A percentile compares a stretch with the other conserved stretches of the same genome.
Conservation (phyloP, 2,329 filamentous ascomycete genomes). For the Beauveria scarabaeidicola region DNA sequence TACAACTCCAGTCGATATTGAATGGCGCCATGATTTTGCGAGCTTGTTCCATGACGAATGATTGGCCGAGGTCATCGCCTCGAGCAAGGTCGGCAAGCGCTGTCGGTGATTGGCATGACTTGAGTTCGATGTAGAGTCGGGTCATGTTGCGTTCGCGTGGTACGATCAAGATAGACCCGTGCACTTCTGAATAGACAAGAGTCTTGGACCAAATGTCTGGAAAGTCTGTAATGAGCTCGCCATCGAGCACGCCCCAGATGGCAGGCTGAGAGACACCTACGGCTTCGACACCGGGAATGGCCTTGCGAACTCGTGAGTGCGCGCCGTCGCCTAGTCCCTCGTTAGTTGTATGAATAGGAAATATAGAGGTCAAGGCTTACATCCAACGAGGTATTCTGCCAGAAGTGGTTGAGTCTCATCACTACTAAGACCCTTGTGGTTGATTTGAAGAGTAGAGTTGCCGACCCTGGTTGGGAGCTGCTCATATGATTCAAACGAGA, state of each 20-base stretch:
- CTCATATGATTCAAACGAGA: constrained; percentile 52
- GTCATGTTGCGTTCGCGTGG: constrained; percentile 67
- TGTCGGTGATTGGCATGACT: constrained; percentile 32
- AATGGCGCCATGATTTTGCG: constrained; percentile 53
- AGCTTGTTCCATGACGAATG: constrained; percentile 63
- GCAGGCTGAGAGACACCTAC: constrained; percentile 45
- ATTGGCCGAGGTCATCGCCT: constrained; percentile 38
- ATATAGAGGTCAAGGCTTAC: constrained; percentile 27
- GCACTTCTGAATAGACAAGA: constrained; percentile 56
- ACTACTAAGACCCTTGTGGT: constrained; percentile 42
- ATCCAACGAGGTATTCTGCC: constrained; percentile 60
- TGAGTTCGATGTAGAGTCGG: constrained; percentile 52
- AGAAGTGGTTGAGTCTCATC: constrained; percentile 43
- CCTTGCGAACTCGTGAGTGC: constrained; percentile 59
- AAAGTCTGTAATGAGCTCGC: constrained; percentile 62
- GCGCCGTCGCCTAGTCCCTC: constrained; percentile 53
- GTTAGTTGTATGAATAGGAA: background rate
- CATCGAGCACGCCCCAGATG: constrained; percentile 65
- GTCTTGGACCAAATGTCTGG: constrained; percentile 70
- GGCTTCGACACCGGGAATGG: constrained; percentile 49
- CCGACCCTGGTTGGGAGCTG: constrained; percentile 31
- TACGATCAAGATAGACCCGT: constrained; percentile 65
- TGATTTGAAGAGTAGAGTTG: constrained; percentile 38
- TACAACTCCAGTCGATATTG: constrained; percentile 47
- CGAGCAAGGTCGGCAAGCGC: constrained; percentile 25